Evolutionary conservation across 2,329 filamentous ascomycete species (phyloP), one percentile per base, ranked within the genome.

Genomic region (Gremmenia infestans): DNA sequence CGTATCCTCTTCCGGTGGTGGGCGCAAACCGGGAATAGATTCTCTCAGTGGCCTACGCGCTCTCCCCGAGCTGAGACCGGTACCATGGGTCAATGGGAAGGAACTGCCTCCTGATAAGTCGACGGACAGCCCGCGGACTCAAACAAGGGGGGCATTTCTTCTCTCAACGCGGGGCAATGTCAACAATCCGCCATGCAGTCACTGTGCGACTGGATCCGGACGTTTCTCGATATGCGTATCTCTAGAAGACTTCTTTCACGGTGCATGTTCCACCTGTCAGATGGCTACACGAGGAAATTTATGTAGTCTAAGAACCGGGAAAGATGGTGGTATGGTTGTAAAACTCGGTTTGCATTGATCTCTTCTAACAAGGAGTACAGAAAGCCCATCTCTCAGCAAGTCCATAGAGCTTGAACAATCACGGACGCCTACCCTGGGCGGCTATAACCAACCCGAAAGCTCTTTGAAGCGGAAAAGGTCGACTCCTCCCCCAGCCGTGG

Each of bases 251-350:
- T 66, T 55, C 54, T 65, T 64, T 32, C 36, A 55, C 46, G 63
- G 63, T 6, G 60, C 64, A 17, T 66, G 64, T 39, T 58, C 61
- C n/a, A 65, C 63, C 14, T 66, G 64, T 52, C 60, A 65, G 17
- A 59, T 64, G 59, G 56, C 45, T 19, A 59, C 60, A 8, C 61
- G 61, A 28, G 63, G 63, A 3, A 63, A 62, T 49, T 22, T 56
- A 6, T 65, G 64, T 36, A 60, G 52, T 54, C 43, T 65, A 14
- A 59, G 63, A 35, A 54, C 40, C 11, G 57, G 53, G 28, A 28
- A 43, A 23, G 55, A 53, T 39, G 56, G 61, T 39, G 56, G 61
- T 58, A 32, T 39, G 51, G 48, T 17, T 25, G 11, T 12, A 17
- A 8, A 19, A 48, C 48, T 48, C 14, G 35, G 1, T 5, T 12